Evolutionary conservation across 2,329 filamentous ascomycete species (phyloP), one percentile per base, ranked within the genome.

Genomic region (Raffaelea arxii): DNA sequence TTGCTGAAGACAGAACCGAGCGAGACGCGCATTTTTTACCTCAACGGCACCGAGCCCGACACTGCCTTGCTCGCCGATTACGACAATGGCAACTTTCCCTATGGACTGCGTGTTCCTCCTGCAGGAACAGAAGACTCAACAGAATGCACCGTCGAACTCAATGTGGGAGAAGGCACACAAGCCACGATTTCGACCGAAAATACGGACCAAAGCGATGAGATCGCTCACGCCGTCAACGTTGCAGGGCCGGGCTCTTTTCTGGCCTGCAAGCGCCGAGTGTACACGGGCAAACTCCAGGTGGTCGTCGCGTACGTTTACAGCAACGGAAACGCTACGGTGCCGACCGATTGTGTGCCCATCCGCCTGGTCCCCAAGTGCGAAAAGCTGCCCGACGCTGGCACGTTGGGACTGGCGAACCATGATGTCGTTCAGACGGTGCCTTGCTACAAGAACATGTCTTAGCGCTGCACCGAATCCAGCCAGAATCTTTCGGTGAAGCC

Each of bases 331-430:
- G 32, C 53, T 5, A 23, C n/a, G 3, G 53, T 67, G 2, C 67
- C 68, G 3, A 55, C 61, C 37, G 62, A 58, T 3, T 76, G 72
- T 49, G 66, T 61, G 2, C 58, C 64, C 7, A 58, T 75, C 35
- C 59, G 55, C 9, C 55, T 75, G 41, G 51, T 74, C 16, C 65
- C 71, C 9, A 59, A 70, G 55, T 75, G 71, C 43, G 61, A 63
- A 0, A 41, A 52, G 46, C 53, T 73, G 27, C 40, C 46, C 3
- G 36, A 11, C 10, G 3, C 69, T 21, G 63, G 66, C 0, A 55
- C 56, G 35, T 64, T 61, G 2, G 63, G 63, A 14, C 51, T 57
- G 18, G 55, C 62, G 2, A 69, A 59, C 46, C 68, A 74, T 51
- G 55, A 67, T 24, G 66, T 62, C 53, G 65, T 62, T 0, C 56